Evolutionary conservation across 2,329 filamentous ascomycete species (phyloP).

Genomic region (Colletotrichum incanum): DNA sequence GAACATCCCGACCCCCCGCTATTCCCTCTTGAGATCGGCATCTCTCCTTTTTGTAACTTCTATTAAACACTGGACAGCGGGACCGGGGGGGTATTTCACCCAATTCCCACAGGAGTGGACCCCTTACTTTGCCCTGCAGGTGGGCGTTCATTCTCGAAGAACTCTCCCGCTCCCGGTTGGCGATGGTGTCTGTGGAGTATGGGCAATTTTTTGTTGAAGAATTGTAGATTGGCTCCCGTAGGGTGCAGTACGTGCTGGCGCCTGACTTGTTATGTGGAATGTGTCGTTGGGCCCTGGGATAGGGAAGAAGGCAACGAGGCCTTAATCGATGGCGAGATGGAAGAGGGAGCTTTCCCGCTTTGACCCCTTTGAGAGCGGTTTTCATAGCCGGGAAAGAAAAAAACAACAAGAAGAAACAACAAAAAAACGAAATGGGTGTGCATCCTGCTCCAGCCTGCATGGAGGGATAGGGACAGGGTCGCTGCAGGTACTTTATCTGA

Average conservation of each 20-base stretch:
- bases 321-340: not conserved
- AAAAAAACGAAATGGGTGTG: not conserved
- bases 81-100: not conserved
- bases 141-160: not conserved
- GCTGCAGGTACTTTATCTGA: slow-evolving; percentile 24
- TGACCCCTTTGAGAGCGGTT: slow-evolving; percentile 16
- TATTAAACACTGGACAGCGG: slow-evolving; percentile 1
- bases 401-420: not conserved
- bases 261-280: not conserved
- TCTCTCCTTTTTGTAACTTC: not conserved
- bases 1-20: not conserved
- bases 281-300: not conserved
- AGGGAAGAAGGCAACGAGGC: not conserved
- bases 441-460: slow-evolving; percentile 1
- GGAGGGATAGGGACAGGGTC: slow-evolving; percentile 7
- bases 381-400: too few relatives aligned
- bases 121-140: not conserved
- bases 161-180: not conserved
- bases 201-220: not conserved
- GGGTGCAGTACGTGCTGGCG: too few relatives aligned
- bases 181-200: not conserved
- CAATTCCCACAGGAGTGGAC: not conserved
- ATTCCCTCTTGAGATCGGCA: not conserved
- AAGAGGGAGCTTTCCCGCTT: slow-evolving; percentile 8
- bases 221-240: not conserved